phyloP scores from a whole-genome alignment of 371 early-diverging fungal species.

The Phascolomyces articulosus region DNA sequence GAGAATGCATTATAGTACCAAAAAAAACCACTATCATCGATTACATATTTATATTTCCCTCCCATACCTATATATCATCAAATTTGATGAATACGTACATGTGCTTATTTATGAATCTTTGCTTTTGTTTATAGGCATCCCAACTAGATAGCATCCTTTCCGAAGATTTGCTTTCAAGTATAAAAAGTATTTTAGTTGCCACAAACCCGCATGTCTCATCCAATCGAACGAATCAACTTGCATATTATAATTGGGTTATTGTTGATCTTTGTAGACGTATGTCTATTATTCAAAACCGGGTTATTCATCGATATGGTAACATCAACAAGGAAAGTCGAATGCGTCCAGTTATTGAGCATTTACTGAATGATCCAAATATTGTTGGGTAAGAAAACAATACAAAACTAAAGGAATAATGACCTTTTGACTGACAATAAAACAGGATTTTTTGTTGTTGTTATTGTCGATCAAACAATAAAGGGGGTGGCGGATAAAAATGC shows the following conservation, averaged over 20 bases:
- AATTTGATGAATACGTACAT: no score
- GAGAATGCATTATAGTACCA: no score
- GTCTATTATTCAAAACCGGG: background rate
- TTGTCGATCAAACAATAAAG: background rate
- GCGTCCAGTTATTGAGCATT: background rate
- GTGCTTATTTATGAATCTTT: no score
- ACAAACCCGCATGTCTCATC: background rate
- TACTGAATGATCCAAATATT: background rate
- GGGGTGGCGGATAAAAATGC: no score
- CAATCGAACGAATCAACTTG: background rate
- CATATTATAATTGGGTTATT: background rate
- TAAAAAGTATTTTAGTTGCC: background rate
- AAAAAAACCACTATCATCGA: no score
- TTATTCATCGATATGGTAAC: background rate
- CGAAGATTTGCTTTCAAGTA: background rate
- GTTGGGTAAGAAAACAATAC: background rate
- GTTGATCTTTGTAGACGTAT: background rate
- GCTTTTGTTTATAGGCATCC: background rate
- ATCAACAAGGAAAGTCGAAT: background rate
- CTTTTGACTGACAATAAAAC: background rate
- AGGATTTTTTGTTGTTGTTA: no score
- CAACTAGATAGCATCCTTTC: background rate
- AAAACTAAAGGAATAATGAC: background rate
- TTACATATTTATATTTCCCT: no score
- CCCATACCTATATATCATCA: no score